Base-by-base conservation (phyloP, 2,329 filamentous ascomycete genomes). In the Pestalotiopsis sp. region DNA sequence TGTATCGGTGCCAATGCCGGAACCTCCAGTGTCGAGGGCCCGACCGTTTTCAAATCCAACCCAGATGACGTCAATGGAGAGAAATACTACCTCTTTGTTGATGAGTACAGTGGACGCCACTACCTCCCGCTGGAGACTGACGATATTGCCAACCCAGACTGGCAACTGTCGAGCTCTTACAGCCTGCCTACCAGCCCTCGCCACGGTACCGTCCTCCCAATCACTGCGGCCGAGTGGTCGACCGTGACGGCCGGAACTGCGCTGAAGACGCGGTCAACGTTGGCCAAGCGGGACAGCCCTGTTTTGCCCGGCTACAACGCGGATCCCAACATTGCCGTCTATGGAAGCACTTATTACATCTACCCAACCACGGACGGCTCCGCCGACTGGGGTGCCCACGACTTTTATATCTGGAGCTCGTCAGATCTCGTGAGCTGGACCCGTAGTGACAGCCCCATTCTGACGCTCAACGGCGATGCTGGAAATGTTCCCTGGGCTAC, bases 401-500 rank as follows among this genome's bases (percentile, higher is more conserved):
- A 77, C n/a, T 85, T 86, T 70, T 85, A 83, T 71, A 78, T 78
- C 62, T 86, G 84, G 84, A 83, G 82, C 67, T 85, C 83, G 0
- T 70, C 72, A 3, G 78, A 86, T 67, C 78, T 86, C 1, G 78
- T 80, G 1, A 71, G 74, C 20, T 86, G 84, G 84, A 80, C 78
- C 1, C 78, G 81, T 27, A 77, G 79, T 3, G 73, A 77, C 0
- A 65, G 81, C 14, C 83, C 84, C 0, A 80, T 86, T 71, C 78
- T 86, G 23, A 80, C 78, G 0, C 80, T 86, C 1, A 80, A 85
- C 57, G 83, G 83, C n/a, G 76, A 78, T 0, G 76, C 74, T 27
- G 65, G 83, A 12, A 85, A 90, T 68, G 84, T 92, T 1, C 88
- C 89, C 1, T 92, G 90, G 90, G 89, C 88, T 0, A 85, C 82